Evolutionary conservation across 257 asterid species (phyloP).

Genomic region (Cynanchum wilfordii): DNA sequence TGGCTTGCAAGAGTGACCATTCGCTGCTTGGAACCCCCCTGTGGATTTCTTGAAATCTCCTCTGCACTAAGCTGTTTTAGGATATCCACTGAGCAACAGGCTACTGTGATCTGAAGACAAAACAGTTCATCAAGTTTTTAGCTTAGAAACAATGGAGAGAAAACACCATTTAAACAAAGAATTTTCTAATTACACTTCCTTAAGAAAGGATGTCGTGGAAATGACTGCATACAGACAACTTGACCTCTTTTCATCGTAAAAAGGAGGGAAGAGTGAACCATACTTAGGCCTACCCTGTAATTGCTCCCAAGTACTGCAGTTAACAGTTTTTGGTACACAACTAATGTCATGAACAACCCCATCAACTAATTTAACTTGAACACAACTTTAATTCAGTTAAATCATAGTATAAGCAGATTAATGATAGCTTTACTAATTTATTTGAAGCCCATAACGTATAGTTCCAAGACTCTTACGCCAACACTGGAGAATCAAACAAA

Average conservation of each 20-base stretch:
- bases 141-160: neutral
- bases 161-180: neutral
- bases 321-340: neutral
- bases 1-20: constrained; percentile 83
- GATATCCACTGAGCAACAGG: constrained; percentile 82
- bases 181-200: neutral
- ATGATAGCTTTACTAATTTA: neutral
- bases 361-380: neutral
- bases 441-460: constrained; percentile 5
- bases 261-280: neutral
- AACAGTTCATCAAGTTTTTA: neutral
- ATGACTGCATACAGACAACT: neutral
- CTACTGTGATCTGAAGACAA: constrained; percentile 61
- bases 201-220: neutral
- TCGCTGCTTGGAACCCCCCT: constrained; percentile 82
- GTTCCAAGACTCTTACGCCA: neutral
- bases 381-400: neutral
- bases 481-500: neutral
- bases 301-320: neutral
- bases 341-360: neutral
- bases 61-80: constrained; percentile 93
- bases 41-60: constrained; percentile 83
- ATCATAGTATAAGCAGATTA: neutral
- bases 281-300: neutral
- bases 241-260: neutral